Evolutionary conservation across 768 basidiomycete species (phyloP), one percentile per base, ranked within the genome.

Genomic region (Russula dissimulans): DNA sequence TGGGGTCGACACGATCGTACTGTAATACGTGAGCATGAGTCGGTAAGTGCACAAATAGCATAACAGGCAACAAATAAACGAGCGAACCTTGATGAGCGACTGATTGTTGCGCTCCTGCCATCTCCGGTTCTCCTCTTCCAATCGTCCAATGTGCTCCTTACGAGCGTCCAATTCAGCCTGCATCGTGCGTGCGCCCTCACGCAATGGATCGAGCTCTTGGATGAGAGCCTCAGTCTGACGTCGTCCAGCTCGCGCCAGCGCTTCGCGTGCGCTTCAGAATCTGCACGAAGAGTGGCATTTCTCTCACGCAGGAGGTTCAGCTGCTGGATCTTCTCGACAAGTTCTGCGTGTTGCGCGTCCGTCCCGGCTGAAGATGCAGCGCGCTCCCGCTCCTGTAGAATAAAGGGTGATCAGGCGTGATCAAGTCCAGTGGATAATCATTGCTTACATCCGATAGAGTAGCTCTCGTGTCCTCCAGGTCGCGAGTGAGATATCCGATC

Each of bases 291-390:
- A 1, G 89, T 92, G 0, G 86, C 84, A 68, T 95, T 95, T 74
- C 90, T 92, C 72, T 95, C 91, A 41, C 91, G 82, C 3, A 94
- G 74, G 55, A 95, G 81, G 57, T 90, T 92, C 61, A 91, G 78
- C 64, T 93, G 89, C 63, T 91, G 89, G 71, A 93, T 92, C 62
- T 87, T 80, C 70, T 92, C 89, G 51, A 94, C 75, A 53, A 94
- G 81, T 68, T 93, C 90, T 15, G 84, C 81, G 62, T 94, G 92
- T 65, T 93, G 89, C 3, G 86, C 78, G 38, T 87, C 83, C 1
- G 87, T 89, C 0, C 85, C 77, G 7, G 86, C 82, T 17, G 81
- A 77, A 66, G 87, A 80, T 6, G 87, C 79, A 2, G 87, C 87
- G 54, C 82, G 83, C 67, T 91, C 88, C 17, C 91, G 86, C 71